Evolutionary conservation across 768 basidiomycete genomes (phyloP), one percentile per base, ranked within the genome.

Genomic region (Rhodosporidiobolus sp.): DNA sequence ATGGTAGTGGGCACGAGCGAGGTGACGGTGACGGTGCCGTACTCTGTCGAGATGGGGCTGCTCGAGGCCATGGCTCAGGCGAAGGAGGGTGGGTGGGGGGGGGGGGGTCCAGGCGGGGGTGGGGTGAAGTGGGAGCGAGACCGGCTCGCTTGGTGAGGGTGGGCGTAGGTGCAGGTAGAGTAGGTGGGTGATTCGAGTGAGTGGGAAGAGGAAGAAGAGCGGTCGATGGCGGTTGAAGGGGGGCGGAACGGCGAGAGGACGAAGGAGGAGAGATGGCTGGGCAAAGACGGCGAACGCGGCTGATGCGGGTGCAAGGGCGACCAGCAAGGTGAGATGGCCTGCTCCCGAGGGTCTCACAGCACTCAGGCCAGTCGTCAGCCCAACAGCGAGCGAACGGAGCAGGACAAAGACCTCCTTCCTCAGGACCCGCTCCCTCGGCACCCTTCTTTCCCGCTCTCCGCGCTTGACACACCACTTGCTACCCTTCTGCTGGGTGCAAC

Each of bases 41-140:
- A 71, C 45, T 46, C 11, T 38, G 70, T 71, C 14, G 52, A 30
- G 32, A 53, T 62, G 56, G 70, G 12, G 54, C 34, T 26, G 58
- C 30, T 38, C 2, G 56, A 45, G 43, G 49, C 48, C 2, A 19
- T 52, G 17, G 69, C 49, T 63, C 57, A 57, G 28, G 14, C 24
- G 26, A 34, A 26, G 24, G 26, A 16, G 63, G 26, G 35, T 6
- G 35, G 34, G 52, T 30, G 62, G 26, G n/a, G 22, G 26, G 22
- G 26, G 53, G 46, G 11, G 30, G 3, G 46, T 10, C 9, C 20
- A 30, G 14, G 22, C 19, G 45, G 54, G 45, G 54, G 54, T 55
- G 54, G 52, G 43, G 24, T 20, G 57, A 58, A n/a, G 24, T 10
- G 48, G 9, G 35, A 26, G 11, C 34, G 26, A 7, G 38, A 14